phyloP scores from a whole-genome alignment of 768 basidiomycete species.

The Pulveroboletus ravenelii region DNA sequence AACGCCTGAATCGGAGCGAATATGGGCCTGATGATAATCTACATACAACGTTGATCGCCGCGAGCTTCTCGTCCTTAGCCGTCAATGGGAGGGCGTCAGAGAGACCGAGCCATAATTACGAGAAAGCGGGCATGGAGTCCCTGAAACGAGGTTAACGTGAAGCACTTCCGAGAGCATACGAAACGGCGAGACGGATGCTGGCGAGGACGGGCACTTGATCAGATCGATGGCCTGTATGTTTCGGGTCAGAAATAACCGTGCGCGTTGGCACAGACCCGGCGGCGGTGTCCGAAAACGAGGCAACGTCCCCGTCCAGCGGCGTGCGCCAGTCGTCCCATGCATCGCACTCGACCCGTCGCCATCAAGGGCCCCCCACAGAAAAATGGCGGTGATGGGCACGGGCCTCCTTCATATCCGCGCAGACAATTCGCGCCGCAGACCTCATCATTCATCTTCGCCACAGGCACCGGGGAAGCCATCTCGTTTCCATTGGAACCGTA shows the following conservation, averaged over 20 bases:
- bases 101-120: constrained; percentile 33
- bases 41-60: constrained; percentile 35
- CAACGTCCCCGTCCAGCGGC: neutral
- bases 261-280: neutral
- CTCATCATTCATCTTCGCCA: constrained; percentile 24
- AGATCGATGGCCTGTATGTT: constrained; percentile 1
- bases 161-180: constrained; percentile 5
- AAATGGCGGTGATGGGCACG: constrained; percentile 10
- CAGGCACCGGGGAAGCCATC: constrained; percentile 26
- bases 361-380: constrained; percentile 3
- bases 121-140: constrained; percentile 26
- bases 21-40: constrained; percentile 35
- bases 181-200: constrained; percentile 6
- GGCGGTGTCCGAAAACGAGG: constrained; percentile 3
- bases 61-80: constrained; percentile 29
- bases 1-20: constrained; percentile 27
- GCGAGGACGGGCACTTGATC: constrained; percentile 7
- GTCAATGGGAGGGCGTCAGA: constrained; percentile 26
- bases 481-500: constrained; percentile 21
- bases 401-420: constrained; percentile 30
- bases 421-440: constrained; percentile 23
- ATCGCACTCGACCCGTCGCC: constrained; percentile 7
- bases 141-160: constrained; percentile 25
- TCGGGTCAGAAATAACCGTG: constrained; percentile 2
- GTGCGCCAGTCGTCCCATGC: neutral